Evolutionary conservation across 1,284 basidiomycete species (phyloP).

Genomic region (Coniophora puteana): DNA sequence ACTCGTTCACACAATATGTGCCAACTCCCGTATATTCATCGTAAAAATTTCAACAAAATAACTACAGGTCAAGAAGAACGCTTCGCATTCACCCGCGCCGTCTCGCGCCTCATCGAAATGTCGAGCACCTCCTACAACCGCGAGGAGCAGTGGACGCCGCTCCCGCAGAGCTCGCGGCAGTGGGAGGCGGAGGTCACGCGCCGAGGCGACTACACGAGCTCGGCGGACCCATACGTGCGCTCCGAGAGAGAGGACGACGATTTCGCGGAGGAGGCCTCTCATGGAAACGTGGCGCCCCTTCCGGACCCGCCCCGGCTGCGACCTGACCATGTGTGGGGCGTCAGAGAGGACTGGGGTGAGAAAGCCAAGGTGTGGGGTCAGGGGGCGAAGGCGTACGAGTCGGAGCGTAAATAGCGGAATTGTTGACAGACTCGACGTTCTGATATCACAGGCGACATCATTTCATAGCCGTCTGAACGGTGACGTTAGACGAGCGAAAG

Average conservation of each 20-base stretch:
- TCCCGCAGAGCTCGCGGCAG: conserved; percentile 30
- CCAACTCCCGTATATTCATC: conserved; percentile 1
- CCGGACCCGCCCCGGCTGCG: conserved; percentile 37
- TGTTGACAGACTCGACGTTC: too few relatives aligned
- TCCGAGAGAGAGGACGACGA: conserved; percentile 10
- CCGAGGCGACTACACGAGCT: background rate
- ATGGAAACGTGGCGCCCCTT: conserved; percentile 16
- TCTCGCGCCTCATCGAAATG: conserved; percentile 68
- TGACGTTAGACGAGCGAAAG: too few relatives aligned
- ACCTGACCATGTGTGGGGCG: conserved; percentile 40
- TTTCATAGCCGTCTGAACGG: too few relatives aligned
- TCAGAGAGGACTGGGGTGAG: conserved; percentile 45
- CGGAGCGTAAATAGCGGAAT: too few relatives aligned
- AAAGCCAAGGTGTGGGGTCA: conserved; percentile 39
- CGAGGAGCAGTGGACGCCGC: conserved; percentile 44
- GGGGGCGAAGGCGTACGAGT: conserved; percentile 29
- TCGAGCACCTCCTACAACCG: conserved; percentile 46
- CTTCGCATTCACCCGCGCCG: conserved; percentile 66
- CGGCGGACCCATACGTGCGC: background rate
- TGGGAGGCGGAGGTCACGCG: conserved; percentile 30
- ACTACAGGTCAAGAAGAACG: conserved; percentile 56
- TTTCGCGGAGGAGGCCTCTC: conserved; percentile 24
- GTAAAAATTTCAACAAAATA: background rate
- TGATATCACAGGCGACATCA: too few relatives aligned
- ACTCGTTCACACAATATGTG: background rate